Evolutionary conservation across 768 basidiomycete species (phyloP), one percentile per base, ranked within the genome.

Genomic region (Mycena pura): DNA sequence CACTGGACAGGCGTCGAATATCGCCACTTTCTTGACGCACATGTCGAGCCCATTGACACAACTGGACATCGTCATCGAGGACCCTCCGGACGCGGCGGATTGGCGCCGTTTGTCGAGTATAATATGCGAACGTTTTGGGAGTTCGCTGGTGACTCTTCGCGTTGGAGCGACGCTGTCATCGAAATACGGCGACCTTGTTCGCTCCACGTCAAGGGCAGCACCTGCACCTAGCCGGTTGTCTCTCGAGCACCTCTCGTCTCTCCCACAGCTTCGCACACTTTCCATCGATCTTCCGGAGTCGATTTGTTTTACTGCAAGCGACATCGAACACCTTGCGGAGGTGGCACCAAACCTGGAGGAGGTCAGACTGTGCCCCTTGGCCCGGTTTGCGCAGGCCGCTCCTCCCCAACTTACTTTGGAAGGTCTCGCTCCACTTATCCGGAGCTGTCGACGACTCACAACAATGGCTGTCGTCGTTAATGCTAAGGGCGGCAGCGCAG

Each of bases 231-330:
- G 80, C 28, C 83, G 83, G 57, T 83, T 93, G 24, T 82, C 88
- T 17, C 80, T 93, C 51, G 83, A 87, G 63, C 75, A 83, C 57
- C 72, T 93, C 24, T 75, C 77, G 19, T 76, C 76, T 39, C 79
- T 93, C 28, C 83, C 84, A 22, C 73, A 72, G 39, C 79, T 93
- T 56, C 69, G 76, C 28, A 84, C 86, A n/a, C 78, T 93, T 44
- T 90, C 91, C 34, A 82, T 92, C 55, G 91, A 93, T 70, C 86
- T 93, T 57, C 89, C 91, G 13, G 90, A 92, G 70, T 91, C 90
- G 5, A 79, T 86, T 52, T 75, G 90, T 57, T 88, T 92, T 74
- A 77, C 80, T 52, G 80, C 85, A 25, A 72, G 78, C 48, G 91
- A 93, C 72, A 71, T 92, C 61, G 76, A 77, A 51, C 80, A 78